Evolutionary conservation across 441 rosid species (phyloP), one percentile per base, ranked within the genome.

Genomic region (Adansonia madagascariensis): DNA sequence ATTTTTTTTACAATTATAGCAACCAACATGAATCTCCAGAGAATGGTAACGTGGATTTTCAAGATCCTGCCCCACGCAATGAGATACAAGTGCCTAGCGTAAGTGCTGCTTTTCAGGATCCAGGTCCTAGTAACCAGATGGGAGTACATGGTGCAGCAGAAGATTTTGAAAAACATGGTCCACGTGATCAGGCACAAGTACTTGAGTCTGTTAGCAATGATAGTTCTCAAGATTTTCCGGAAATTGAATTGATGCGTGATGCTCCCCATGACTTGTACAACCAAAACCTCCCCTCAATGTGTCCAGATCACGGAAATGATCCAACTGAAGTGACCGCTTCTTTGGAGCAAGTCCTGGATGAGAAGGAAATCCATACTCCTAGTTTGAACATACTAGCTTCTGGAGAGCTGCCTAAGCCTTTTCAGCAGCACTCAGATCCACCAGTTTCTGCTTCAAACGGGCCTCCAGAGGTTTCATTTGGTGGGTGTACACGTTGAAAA

Each of bases 181-280:
- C 79, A 66, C 75, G 77, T 66, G 77, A 78, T 68, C 69, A 65
- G 77, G 76, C 80, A 59, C 85, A 84, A 78, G 14, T 57, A 52
- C 79, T 41, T 35, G 66, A n/a, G 65, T 35, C 70, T 10, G 72
- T 56, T 35, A 79, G 74, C 61, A 70, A 68, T 17, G 80, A 73
- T 3, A 60, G 17, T 81, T 84, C 86, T 50, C 81, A 66, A 77
- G 76, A 62, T 81, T 18, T 82, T 76, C 95, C 90, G 0, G 90
- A 85, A 64, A 64, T 83, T 74, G 97, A 90, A 87, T 80, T 73
- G 55, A 66, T 81, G 84, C 92, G 96, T 69, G 92, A 89, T 72
- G 80, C 86, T 43, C 62, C 27, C 4, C 80, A 41, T 46, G 88
- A 74, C 74, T 71, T 81, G 41, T 74, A 80, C 78, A 62, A 80